Conservation (phyloP, 805 yeast species). For the Ogataea thermomethanolica region DNA sequence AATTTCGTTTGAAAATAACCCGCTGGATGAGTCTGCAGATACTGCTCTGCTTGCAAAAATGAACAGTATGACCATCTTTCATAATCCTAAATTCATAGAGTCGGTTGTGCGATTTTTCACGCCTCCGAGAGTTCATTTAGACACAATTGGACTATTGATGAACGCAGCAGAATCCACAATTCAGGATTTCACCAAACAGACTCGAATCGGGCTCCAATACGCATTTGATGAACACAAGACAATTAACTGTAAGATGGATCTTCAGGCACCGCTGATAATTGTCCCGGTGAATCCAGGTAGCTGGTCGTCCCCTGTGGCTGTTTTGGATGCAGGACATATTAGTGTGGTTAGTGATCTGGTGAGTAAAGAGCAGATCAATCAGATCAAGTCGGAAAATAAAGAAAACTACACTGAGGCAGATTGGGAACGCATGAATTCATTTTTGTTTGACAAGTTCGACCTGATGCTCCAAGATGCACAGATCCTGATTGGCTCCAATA, state of each 20-base stretch:
- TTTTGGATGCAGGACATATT: constrained; percentile 94
- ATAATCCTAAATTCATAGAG: constrained; percentile 81
- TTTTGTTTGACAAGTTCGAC: constrained; percentile 88
- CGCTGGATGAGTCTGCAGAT: constrained; percentile 81
- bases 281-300: constrained; percentile 77
- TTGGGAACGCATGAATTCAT: constrained; percentile 68
- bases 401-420: constrained; percentile 57
- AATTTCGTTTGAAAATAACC: constrained; percentile 79
- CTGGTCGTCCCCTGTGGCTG: constrained; percentile 83
- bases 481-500: constrained; percentile 78
- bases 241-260: constrained; percentile 74
- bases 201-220: constrained; percentile 87
- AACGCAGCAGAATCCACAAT: constrained; percentile 94
- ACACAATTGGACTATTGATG: constrained; percentile 86
- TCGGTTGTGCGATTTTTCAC: constrained; percentile 71
- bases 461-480: constrained; percentile 81
- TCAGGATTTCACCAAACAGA: constrained; percentile 85
- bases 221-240: constrained; percentile 95
- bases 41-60: constrained; percentile 69
- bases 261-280: constrained; percentile 90
- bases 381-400: constrained; percentile 60
- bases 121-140: constrained; percentile 82
- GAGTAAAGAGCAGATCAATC: constrained; percentile 61
- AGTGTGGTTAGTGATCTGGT: constrained; percentile 78
- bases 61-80: constrained; percentile 84